Conservation (phyloP, 2,329 filamentous ascomycete genomes). For the Pseudogymnoascus sp. region DNA sequence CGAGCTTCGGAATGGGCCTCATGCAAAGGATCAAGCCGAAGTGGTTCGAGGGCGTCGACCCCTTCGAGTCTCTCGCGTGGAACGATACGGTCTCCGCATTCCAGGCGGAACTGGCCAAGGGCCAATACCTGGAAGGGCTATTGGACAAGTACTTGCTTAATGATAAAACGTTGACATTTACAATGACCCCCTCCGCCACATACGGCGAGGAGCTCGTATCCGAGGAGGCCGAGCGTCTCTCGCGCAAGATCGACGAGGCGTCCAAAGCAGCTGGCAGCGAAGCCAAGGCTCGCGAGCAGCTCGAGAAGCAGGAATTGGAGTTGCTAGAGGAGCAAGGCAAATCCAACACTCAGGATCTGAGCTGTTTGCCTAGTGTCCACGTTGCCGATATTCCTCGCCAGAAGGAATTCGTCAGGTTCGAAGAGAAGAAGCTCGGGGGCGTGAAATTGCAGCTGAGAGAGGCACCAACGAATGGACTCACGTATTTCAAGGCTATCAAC, state of each 20-base stretch:
- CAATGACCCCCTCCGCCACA: constrained; percentile 76
- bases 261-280: constrained; percentile 61
- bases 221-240: constrained; percentile 71
- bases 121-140: constrained; percentile 73
- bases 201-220: constrained; percentile 66
- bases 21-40: constrained; percentile 81
- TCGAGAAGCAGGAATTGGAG: constrained; percentile 71
- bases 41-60: constrained; percentile 94
- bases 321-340: constrained; percentile 76
- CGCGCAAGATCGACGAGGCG: constrained; percentile 63
- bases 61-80: constrained; percentile 85
- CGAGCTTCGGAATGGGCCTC: constrained; percentile 85
- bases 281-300: constrained; percentile 59
- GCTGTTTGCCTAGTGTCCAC: constrained; percentile 78
- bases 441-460: constrained; percentile 81
- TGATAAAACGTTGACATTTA: constrained; percentile 81
- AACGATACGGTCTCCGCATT: constrained; percentile 81
- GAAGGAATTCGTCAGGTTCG: constrained; percentile 52
- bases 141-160: constrained; percentile 87
- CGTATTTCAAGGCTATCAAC: constrained; percentile 89
- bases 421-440: constrained; percentile 57
- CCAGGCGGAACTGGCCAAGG: constrained; percentile 64
- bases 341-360: constrained; percentile 74
- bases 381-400: constrained; percentile 81
- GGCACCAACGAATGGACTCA: constrained; percentile 88